These are phyloP conservation scores for Ceratocystis ficicola DNA, from an alignment of 2,329 filamentous ascomycete genomes.

Conservation along the genomic window DNA sequence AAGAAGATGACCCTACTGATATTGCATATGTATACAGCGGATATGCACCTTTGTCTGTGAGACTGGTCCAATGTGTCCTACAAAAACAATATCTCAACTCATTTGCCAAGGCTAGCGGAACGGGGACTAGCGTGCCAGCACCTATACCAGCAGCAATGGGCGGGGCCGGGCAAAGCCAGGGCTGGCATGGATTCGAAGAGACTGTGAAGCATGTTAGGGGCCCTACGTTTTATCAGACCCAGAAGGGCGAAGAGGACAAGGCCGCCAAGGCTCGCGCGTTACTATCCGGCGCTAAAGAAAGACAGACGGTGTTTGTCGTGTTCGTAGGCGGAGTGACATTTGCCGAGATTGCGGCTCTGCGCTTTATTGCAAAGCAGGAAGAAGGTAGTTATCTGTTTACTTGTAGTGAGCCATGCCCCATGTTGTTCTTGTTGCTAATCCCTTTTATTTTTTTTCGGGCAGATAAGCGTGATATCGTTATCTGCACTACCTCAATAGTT, in stretches of 20 bases:
- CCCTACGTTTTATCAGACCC: conserved; percentile 79
- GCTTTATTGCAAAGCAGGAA: conserved; percentile 80
- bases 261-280: conserved; percentile 76
- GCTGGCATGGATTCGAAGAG: conserved; percentile 91
- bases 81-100: conserved; percentile 76
- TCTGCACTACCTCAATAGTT: conserved; percentile 85
- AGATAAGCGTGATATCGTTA: conserved; percentile 71
- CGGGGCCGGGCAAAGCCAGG: conserved; percentile 51
- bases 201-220: conserved; percentile 77
- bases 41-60: conserved; percentile 83
- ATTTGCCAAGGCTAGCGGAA: conserved; percentile 51
- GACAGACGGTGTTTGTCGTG: conserved; percentile 88
- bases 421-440: conserved; percentile 1
- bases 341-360: conserved; percentile 84
- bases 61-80: conserved; percentile 81
- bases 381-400: conserved; percentile 38
- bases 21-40: conserved; percentile 97
- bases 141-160: conserved; percentile 29
- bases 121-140: conserved; percentile 26
- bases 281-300: conserved; percentile 58
- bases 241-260: conserved; percentile 88
- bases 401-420: conserved; percentile 12
- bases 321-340: conserved; percentile 96
- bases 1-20: conserved; percentile 86
- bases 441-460: conserved; percentile 13